These are phyloP conservation scores for Scenedesmus sp. DNA, from an alignment of 163 green algal species.

Conservation along the genomic window DNA sequence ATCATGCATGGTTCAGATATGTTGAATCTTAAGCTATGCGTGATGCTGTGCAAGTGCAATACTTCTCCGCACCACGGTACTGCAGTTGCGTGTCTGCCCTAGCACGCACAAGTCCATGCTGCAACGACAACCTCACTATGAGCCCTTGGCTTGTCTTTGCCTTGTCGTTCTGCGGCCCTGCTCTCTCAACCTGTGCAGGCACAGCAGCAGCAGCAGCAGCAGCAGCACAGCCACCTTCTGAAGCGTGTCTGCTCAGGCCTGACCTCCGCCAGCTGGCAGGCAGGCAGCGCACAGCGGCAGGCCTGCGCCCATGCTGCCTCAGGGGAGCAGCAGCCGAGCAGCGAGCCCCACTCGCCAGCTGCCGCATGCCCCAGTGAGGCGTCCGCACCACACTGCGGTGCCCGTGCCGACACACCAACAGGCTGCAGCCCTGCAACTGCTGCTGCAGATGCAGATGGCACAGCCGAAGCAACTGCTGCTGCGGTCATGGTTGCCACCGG, in stretches of 20 bases:
- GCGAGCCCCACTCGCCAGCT: background rate
- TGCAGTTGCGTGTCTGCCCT: too few relatives aligned
- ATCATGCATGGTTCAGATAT: too few relatives aligned
- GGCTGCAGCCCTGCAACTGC: background rate
- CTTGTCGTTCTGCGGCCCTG: background rate
- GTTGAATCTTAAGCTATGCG: too few relatives aligned
- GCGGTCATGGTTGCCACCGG: too few relatives aligned
- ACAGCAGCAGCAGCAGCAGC: background rate
- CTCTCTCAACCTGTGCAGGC: background rate
- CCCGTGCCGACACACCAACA: background rate
- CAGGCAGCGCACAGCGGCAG: background rate
- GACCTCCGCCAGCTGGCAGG: background rate
- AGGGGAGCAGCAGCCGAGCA: background rate
- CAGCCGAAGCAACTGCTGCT: background rate
- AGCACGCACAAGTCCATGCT: background rate
- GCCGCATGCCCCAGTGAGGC: background rate
- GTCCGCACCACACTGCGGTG: background rate
- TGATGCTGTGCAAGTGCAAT: too few relatives aligned
- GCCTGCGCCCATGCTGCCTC: background rate
- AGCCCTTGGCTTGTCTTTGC: background rate
- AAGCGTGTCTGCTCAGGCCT: conserved; percentile 6
- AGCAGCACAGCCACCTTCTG: background rate
- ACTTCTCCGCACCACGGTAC: too few relatives aligned
- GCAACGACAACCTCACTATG: background rate
- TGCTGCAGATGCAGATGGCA: background rate